phyloP scores from a whole-genome alignment of 1,139 yeast genomes.

The Meyerozyma guilliermondii region DNA sequence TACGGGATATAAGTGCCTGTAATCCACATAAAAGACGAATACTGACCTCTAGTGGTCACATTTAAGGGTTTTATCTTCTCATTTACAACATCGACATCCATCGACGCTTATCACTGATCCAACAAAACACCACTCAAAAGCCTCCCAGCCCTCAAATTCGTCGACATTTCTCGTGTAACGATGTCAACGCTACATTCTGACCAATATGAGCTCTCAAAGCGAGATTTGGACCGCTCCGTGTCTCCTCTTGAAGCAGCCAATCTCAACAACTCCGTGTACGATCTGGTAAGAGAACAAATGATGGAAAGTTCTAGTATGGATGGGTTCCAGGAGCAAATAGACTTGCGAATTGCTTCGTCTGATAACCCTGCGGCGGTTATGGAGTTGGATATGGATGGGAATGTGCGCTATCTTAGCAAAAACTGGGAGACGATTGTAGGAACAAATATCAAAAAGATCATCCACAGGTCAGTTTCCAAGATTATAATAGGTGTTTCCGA shows the following conservation, averaged over 20 bases:
- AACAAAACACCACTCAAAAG: not conserved
- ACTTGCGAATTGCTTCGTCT: constrained; percentile 51
- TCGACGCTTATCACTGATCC: not conserved
- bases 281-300: constrained; percentile 6
- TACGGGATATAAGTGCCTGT: too few species aligned
- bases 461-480: constrained; percentile 56
- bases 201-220: not conserved
- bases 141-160: not conserved
- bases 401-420: constrained; percentile 65
- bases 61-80: constrained; percentile 1
- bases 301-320: constrained; percentile 9
- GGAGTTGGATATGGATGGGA: constrained; percentile 78
- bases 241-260: constrained; percentile 15
- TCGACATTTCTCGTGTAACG: not conserved
- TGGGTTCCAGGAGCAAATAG: constrained; percentile 40
- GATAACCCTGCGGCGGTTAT: constrained; percentile 77
- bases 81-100: not conserved
- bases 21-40: not conserved
- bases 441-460: constrained; percentile 50
- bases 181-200: not conserved
- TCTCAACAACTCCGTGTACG: constrained; percentile 6
- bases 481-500: constrained; percentile 60
- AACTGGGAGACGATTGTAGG: constrained; percentile 79
- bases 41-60: not conserved
- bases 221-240: constrained; percentile 13